phyloP scores from a whole-genome alignment of 2,329 filamentous ascomycete genomes.

The Pseudogymnoascus sp. region DNA sequence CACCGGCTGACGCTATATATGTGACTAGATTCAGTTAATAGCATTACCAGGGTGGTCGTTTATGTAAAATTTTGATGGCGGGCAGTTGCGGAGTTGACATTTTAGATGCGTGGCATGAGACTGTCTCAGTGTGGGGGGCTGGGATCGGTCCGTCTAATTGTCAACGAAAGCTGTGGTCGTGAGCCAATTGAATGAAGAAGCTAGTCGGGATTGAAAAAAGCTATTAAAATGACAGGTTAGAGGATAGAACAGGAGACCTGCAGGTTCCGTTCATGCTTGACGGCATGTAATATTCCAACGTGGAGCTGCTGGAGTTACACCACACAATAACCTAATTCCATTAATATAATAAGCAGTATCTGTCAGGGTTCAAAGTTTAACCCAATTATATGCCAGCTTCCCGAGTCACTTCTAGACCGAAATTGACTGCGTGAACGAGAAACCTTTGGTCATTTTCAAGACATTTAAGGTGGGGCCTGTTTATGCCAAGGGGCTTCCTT shows the following conservation, averaged over 20 bases:
- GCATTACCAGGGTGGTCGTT: not conserved
- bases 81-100: not conserved
- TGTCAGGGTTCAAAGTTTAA: not conserved
- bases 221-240: not conserved
- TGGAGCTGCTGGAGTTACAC: not conserved
- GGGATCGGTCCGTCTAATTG: not conserved
- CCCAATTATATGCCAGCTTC: not conserved
- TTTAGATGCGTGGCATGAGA: not conserved
- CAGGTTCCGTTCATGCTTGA: not conserved
- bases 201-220: not conserved
- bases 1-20: not conserved
- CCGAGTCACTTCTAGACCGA: not conserved
- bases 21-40: not conserved
- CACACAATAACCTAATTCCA: not conserved
- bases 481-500: not conserved
- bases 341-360: not conserved
- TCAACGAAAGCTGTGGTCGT: not conserved
- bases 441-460: conserved; percentile 5
- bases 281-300: not conserved
- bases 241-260: not conserved
- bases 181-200: not conserved
- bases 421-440: not conserved
- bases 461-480: not conserved
- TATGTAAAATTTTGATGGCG: not conserved
- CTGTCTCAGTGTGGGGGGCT: not conserved